phyloP scores from a whole-genome alignment of 805 yeast species.

The Zygotorulaspora florentina region DNA sequence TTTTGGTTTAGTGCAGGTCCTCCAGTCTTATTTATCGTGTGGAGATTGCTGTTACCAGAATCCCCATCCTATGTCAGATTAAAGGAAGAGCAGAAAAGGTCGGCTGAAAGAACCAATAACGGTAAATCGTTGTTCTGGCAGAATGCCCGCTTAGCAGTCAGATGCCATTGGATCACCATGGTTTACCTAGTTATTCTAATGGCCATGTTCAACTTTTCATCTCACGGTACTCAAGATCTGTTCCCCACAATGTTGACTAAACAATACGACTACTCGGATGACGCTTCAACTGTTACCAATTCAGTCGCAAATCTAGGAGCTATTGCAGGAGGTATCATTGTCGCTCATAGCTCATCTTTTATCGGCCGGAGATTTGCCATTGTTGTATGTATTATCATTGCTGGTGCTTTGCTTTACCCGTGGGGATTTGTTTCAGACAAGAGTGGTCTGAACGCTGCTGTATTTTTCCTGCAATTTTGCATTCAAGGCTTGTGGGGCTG shows the following conservation, averaged over 20 bases:
- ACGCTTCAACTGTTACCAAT: conserved; percentile 56
- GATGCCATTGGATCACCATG: conserved; percentile 54
- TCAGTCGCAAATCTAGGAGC: conserved; percentile 69
- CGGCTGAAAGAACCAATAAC: conserved; percentile 28
- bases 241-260: conserved; percentile 58
- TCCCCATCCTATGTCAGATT: conserved; percentile 48
- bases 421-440: conserved; percentile 49
- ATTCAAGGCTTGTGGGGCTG: conserved; percentile 74
- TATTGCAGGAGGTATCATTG: conserved; percentile 55
- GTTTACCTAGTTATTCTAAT: conserved; percentile 53
- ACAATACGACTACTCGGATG: conserved; percentile 45
- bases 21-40: conserved; percentile 39
- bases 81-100: conserved; percentile 34
- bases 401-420: conserved; percentile 62
- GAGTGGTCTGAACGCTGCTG: conserved; percentile 53
- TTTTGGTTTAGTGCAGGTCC: conserved; percentile 69
- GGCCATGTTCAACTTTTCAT: conserved; percentile 65
- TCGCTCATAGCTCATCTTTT: conserved; percentile 62
- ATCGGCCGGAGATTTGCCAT: conserved; percentile 60
- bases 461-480: conserved; percentile 55
- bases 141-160: conserved; percentile 36
- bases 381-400: conserved; percentile 52
- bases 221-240: conserved; percentile 74
- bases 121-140: conserved; percentile 35
- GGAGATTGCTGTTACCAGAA: conserved; percentile 46